phyloP scores from a whole-genome alignment of 345 rosid species.

The Cardiospermum halicacabum region DNA sequence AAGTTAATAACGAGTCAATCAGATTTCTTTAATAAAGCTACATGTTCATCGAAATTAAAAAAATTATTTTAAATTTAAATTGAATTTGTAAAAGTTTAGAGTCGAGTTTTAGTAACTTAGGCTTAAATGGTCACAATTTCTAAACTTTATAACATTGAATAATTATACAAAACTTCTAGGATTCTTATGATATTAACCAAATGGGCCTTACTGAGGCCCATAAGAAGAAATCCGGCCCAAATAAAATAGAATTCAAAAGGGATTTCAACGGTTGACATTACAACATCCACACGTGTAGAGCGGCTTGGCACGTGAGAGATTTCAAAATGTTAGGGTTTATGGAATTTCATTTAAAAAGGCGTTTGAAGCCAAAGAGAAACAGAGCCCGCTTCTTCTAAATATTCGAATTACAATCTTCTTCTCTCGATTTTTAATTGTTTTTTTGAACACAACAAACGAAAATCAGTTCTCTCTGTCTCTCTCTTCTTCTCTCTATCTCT shows the following conservation, averaged over 20 bases:
- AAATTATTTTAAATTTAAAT: no score
- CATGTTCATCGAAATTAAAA: no score
- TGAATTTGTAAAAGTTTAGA: no score
- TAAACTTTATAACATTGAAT: no score
- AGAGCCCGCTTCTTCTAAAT: slow-evolving; percentile 60
- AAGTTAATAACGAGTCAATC: no score
- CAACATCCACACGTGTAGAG: slow-evolving; percentile 8
- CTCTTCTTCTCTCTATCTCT: slow-evolving; percentile 8
- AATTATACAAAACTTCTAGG: no score
- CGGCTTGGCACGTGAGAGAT: slow-evolving; percentile 23
- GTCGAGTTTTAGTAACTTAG: no score
- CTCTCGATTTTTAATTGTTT: not conserved
- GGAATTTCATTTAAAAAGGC: not conserved
- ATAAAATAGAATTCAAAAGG: not conserved
- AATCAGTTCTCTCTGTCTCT: not conserved
- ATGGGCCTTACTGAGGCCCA: no score
- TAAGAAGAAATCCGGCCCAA: no score
- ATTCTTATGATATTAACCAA: no score
- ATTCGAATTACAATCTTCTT: slow-evolving; percentile 38
- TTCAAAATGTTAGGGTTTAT: slow-evolving; percentile 40
- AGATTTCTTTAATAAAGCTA: no score
- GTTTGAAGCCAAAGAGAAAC: not conserved
- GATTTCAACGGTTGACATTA: not conserved
- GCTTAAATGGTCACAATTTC: no score
- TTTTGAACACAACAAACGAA: not conserved